Evolutionary conservation across 2,329 filamentous ascomycete genomes (phyloP).

Genomic region (Sporothrix schenckii): DNA sequence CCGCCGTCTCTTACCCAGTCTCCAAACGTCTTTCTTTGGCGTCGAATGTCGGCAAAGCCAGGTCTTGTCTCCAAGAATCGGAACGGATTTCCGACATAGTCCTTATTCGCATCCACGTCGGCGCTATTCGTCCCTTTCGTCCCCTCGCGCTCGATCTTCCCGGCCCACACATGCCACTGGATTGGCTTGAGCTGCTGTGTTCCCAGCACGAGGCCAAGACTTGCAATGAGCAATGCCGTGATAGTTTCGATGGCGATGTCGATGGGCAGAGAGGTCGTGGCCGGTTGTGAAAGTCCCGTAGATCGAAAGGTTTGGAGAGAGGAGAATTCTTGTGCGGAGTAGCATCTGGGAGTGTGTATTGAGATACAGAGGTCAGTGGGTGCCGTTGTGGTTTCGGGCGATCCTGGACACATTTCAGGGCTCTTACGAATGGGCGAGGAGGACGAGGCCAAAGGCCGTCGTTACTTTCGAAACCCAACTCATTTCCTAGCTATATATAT

Average conservation of each 20-base stretch:
- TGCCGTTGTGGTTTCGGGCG: neutral
- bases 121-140: conserved; percentile 59
- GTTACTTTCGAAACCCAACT: conserved; percentile 70
- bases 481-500: conserved; percentile 53
- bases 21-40: conserved; percentile 75
- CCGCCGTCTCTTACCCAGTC: conserved; percentile 63
- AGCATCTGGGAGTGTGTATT: conserved; percentile 65
- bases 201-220: conserved; percentile 76
- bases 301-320: conserved; percentile 61
- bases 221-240: conserved; percentile 76
- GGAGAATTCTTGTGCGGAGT: conserved; percentile 93
- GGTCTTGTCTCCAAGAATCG: conserved; percentile 74
- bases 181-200: conserved; percentile 82
- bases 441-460: conserved; percentile 72
- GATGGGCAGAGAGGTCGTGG: conserved; percentile 64
- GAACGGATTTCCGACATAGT: conserved; percentile 78
- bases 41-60: conserved; percentile 86
- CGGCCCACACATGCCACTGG: conserved; percentile 78
- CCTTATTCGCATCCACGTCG: conserved; percentile 66
- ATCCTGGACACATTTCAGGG: conserved; percentile 20
- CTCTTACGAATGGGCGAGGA: conserved; percentile 84
- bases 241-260: conserved; percentile 90
- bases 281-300: conserved; percentile 48
- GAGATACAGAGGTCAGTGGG: neutral
- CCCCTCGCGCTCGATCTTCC: conserved; percentile 79